These are phyloP conservation scores for Fraxinus pennsylvanica DNA, from an alignment of 257 asterid species.

Conservation along the genomic window DNA sequence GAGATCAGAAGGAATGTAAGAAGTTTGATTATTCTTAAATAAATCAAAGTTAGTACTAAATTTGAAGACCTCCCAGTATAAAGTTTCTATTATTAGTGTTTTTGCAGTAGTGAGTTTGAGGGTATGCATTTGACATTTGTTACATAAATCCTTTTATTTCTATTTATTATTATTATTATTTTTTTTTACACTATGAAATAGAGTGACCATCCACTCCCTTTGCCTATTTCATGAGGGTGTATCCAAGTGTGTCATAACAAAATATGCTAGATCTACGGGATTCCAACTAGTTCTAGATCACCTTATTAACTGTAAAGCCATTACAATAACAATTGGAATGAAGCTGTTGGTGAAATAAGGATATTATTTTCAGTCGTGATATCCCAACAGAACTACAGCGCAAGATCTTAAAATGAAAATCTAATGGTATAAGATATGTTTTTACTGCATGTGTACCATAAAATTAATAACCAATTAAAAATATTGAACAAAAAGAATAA, in stretches of 20 bases:
- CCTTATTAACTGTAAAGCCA: not conserved
- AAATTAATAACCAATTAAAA: not conserved
- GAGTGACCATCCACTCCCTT: too few species aligned
- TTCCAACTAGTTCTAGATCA: too few species aligned
- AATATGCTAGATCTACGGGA: too few species aligned
- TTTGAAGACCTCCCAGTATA: not conserved
- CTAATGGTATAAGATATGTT: not conserved
- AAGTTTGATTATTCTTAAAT: constrained; percentile 8
- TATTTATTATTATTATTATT: too few species aligned
- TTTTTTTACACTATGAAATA: too few species aligned
- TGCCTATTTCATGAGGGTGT: too few species aligned
- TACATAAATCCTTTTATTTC: too few species aligned
- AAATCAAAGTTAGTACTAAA: not conserved
- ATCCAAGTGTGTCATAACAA: too few species aligned
- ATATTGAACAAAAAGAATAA: not conserved
- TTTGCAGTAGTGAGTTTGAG: too few species aligned
- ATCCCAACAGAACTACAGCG: not conserved
- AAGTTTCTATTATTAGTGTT: too few species aligned
- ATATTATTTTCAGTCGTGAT: not conserved
- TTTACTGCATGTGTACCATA: not conserved
- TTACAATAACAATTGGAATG: not conserved
- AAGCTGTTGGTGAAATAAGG: not conserved
- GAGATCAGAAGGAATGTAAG: not conserved
- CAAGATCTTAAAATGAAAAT: not conserved
- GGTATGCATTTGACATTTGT: too few species aligned